Conservation (phyloP, 106 monocot genomes). For the Apostasia shenzhenica region DNA sequence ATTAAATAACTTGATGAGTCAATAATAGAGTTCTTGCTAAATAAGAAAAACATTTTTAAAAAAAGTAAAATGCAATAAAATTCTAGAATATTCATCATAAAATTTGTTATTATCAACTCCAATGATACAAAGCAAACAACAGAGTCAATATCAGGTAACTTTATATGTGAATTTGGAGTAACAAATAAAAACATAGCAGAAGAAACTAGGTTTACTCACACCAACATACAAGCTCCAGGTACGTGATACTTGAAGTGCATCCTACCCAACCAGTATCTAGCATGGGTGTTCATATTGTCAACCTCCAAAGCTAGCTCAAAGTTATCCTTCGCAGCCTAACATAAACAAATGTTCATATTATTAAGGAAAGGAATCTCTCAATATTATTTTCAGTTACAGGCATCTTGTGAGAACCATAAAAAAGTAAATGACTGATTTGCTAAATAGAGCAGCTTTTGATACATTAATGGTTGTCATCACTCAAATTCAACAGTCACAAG, state of each 20-base stretch:
- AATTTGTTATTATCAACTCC: not conserved
- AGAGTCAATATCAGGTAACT: no score
- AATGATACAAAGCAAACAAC: not conserved
- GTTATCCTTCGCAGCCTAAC: slow-evolving; percentile 84
- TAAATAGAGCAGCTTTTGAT: no score
- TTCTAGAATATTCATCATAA: not conserved
- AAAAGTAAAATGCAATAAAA: not conserved
- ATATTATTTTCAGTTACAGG: no score
- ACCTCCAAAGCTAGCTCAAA: slow-evolving; percentile 93
- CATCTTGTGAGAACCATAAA: no score
- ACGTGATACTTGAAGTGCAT: slow-evolving; percentile 98
- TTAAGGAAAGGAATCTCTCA: no score
- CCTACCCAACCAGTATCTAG: slow-evolving; percentile 81
- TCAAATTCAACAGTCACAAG: no score
- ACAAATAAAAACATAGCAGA: not conserved
- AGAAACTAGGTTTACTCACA: slow-evolving; percentile 34
- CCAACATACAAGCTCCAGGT: slow-evolving; percentile 77
- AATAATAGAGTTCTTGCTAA: not conserved
- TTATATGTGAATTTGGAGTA: not conserved
- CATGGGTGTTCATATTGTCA: slow-evolving; percentile 91
- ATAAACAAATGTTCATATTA: not conserved
- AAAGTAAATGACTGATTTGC: no score
- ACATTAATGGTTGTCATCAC: no score
- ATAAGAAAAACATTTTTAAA: no score
- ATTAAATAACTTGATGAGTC: not conserved